Evolutionary conservation across 768 basidiomycete genomes (phyloP).

Genomic region (Filobasidium floriforme): DNA sequence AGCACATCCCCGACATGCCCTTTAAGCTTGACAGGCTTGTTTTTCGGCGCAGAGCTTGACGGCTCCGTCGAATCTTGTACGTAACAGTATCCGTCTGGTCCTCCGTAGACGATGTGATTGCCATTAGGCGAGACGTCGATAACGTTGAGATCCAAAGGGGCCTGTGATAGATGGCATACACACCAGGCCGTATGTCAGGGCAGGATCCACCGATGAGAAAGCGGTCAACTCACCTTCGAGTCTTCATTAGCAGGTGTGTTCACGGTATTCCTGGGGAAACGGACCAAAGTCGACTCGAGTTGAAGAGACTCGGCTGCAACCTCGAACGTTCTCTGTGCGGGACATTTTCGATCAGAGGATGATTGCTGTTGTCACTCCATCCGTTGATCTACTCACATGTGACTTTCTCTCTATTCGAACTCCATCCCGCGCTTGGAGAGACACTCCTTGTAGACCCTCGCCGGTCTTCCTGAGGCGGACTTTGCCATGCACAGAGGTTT

Average conservation of each 20-base stretch:
- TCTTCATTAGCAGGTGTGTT: constrained; percentile 9
- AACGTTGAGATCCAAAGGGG: constrained; percentile 37
- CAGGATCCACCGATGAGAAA: no score
- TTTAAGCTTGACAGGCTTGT: constrained; percentile 25
- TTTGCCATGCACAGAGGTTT: constrained; percentile 58
- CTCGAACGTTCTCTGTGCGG: constrained; percentile 30
- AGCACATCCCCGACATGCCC: constrained; percentile 47
- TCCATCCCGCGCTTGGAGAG: constrained; percentile 51
- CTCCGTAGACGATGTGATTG: constrained; percentile 35
- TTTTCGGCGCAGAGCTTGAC: constrained; percentile 2
- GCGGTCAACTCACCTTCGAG: neutral
- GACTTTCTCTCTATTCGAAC: constrained; percentile 47
- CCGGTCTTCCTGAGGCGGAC: constrained; percentile 51
- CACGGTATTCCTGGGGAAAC: constrained; percentile 54
- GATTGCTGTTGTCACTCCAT: neutral
- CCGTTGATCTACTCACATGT: constrained; percentile 24
- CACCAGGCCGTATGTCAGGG: neutral
- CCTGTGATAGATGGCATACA: constrained; percentile 24
- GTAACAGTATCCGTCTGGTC: constrained; percentile 39
- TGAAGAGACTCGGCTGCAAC: constrained; percentile 45
- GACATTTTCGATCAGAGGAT: neutral
- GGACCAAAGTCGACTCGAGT: constrained; percentile 51
- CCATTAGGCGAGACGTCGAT: constrained; percentile 32
- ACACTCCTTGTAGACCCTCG: constrained; percentile 48
- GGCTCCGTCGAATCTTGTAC: constrained; percentile 25